Conservation (phyloP, 306 rosid species). For the Casuarina equisetifolia region DNA sequence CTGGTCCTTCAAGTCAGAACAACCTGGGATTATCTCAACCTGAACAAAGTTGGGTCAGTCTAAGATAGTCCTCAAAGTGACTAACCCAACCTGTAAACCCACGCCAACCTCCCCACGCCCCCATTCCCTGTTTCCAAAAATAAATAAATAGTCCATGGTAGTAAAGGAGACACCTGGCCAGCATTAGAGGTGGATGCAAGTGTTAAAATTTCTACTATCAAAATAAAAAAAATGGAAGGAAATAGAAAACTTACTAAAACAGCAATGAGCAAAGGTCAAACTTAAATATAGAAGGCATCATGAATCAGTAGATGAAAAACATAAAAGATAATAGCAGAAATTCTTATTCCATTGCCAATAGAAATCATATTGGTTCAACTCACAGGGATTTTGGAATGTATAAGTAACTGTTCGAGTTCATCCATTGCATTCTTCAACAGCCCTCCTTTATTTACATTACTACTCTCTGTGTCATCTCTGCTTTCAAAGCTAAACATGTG, state of each 20-base stretch:
- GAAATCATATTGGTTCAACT: slow-evolving; percentile 41
- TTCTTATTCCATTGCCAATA: not conserved
- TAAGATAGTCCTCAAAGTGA: no score
- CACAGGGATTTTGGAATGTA: slow-evolving; percentile 82
- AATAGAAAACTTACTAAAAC: slow-evolving; percentile 6
- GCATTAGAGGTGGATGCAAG: not conserved
- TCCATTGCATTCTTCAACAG: slow-evolving; percentile 45
- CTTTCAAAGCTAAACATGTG: slow-evolving; percentile 53
- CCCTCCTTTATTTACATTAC: slow-evolving; percentile 41
- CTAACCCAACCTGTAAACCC: no score
- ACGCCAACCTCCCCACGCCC: no score
- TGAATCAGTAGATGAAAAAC: not conserved
- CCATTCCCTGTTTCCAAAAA: no score
- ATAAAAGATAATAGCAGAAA: slow-evolving; percentile 15
- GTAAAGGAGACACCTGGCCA: not conserved
- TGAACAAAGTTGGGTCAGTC: no score
- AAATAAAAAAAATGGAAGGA: not conserved
- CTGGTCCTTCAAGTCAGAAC: no score
- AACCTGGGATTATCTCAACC: no score
- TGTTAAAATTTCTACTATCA: not conserved
- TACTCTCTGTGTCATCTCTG: slow-evolving; percentile 37
- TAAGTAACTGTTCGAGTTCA: slow-evolving; percentile 81
- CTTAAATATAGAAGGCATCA: not conserved
- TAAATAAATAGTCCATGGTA: no score
- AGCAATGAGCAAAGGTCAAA: slow-evolving; percentile 2